Conservation (phyloP, 2,329 filamentous ascomycete genomes). For the Dactylellina leptospora region DNA sequence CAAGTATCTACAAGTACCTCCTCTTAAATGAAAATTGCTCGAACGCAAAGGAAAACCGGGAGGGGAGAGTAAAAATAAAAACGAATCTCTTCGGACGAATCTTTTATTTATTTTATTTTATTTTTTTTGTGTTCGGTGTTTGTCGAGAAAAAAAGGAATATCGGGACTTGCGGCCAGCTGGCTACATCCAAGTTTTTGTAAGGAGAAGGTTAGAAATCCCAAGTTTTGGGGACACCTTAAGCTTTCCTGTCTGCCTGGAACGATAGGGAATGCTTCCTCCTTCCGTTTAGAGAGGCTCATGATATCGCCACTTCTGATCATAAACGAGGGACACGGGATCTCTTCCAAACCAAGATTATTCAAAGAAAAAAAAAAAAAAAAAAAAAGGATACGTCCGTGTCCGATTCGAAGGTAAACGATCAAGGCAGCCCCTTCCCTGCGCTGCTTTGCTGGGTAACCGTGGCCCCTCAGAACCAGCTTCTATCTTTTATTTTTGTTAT, state of each 20-base stretch:
- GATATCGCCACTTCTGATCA: constrained; percentile 48
- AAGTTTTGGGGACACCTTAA: constrained; percentile 50
- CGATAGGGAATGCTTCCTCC: constrained; percentile 50
- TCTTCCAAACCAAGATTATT: constrained; percentile 41
- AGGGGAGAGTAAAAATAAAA: constrained; percentile 11
- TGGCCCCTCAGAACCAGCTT: background rate
- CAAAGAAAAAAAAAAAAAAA: background rate
- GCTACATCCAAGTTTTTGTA: constrained; percentile 37
- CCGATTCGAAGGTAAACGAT: no score
- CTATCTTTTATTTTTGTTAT: background rate
- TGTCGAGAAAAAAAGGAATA: constrained; percentile 40
- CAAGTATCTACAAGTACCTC: constrained; percentile 34
- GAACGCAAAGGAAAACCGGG: constrained; percentile 9
- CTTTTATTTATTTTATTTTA: constrained; percentile 17
- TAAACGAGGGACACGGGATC: constrained; percentile 50
- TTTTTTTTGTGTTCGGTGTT: background rate
- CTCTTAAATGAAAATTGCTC: constrained; percentile 27
- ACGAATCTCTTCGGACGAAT: constrained; percentile 20
- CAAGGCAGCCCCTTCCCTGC: background rate
- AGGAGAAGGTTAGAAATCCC: constrained; percentile 47
- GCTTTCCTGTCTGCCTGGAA: constrained; percentile 53
- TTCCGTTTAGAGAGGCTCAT: constrained; percentile 51
- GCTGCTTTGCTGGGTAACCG: background rate
- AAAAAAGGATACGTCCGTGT: no score
- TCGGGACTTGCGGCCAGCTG: constrained; percentile 50